Percentiles rank a stretch among this genome's conserved stretches.
Conservation (phyloP, 345 rosid genomes). For the Acer negundo region DNA sequence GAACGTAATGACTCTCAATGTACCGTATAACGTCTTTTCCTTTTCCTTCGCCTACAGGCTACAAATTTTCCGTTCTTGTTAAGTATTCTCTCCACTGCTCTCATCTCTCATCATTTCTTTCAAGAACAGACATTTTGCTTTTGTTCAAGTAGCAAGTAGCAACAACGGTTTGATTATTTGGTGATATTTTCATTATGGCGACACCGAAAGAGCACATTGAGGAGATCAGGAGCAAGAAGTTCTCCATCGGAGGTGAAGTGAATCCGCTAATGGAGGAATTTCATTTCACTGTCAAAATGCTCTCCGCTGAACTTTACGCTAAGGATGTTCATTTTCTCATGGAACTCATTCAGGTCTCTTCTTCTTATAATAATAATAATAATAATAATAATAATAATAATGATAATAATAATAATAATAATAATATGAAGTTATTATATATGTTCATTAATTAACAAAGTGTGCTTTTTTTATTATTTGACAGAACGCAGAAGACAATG, state of each 20-base stretch:
- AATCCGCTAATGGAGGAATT: conserved; percentile 56
- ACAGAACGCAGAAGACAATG: conserved; percentile 82
- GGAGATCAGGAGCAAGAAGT: conserved; percentile 43
- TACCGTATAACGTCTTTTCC: too few relatives aligned
- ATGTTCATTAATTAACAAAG: too few relatives aligned
- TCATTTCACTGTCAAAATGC: conserved; percentile 58
- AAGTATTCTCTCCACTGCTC: neutral
- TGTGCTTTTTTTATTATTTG: neutral
- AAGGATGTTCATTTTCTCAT: conserved; percentile 72
- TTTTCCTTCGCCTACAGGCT: neutral
- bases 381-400: too few relatives aligned
- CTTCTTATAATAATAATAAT: too few relatives aligned
- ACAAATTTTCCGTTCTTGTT: neutral
- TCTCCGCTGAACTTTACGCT: conserved; percentile 69
- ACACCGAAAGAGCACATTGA: conserved; percentile 52
- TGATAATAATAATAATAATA: too few relatives aligned
- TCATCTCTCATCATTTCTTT: too few relatives aligned
- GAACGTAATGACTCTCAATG: too few relatives aligned
- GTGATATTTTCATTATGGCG: conserved; percentile 20
- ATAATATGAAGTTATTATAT: too few relatives aligned
- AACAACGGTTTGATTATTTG: too few relatives aligned
- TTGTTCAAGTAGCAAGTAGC: neutral
- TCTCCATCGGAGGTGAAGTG: conserved; percentile 54
- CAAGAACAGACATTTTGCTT: neutral
- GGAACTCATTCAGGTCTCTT: conserved; percentile 65